Conservation (phyloP, 164 flowering plant species). For the Malania oleifera region DNA sequence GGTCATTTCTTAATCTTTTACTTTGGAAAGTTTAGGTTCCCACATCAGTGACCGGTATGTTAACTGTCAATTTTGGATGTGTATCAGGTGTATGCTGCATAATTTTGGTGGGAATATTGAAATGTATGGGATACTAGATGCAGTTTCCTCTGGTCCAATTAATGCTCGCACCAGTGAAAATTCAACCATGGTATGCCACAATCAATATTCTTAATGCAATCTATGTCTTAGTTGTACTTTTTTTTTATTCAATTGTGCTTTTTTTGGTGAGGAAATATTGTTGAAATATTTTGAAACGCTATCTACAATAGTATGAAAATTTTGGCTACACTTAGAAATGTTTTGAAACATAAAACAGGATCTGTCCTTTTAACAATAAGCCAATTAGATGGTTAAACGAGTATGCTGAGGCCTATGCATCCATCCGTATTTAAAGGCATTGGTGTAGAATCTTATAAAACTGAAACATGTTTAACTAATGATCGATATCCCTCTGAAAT, state of each 20-base stretch:
- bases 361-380: too few relatives aligned
- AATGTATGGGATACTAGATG: constrained; percentile 89
- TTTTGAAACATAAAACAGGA: too few relatives aligned
- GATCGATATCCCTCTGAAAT: too few relatives aligned
- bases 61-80: neutral
- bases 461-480: too few relatives aligned
- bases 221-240: too few relatives aligned
- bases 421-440: too few relatives aligned
- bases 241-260: neutral
- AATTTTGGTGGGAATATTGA: constrained; percentile 98
- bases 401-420: too few relatives aligned
- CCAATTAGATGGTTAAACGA: too few relatives aligned
- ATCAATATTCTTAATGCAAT: too few relatives aligned
- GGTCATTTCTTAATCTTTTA: neutral
- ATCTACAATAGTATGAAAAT: neutral
- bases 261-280: neutral
- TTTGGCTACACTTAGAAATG: neutral
- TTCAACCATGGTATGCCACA: constrained; percentile 76
- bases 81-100: constrained; percentile 87
- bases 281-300: neutral
- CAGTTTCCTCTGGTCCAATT: constrained; percentile 85
- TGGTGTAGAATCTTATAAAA: too few relatives aligned
- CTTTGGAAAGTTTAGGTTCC: neutral
- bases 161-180: constrained; percentile 84
- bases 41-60: neutral